These are phyloP conservation scores for Aristolochia fimbriata DNA, from an alignment of 164 flowering plant species.

Conservation along the genomic window DNA sequence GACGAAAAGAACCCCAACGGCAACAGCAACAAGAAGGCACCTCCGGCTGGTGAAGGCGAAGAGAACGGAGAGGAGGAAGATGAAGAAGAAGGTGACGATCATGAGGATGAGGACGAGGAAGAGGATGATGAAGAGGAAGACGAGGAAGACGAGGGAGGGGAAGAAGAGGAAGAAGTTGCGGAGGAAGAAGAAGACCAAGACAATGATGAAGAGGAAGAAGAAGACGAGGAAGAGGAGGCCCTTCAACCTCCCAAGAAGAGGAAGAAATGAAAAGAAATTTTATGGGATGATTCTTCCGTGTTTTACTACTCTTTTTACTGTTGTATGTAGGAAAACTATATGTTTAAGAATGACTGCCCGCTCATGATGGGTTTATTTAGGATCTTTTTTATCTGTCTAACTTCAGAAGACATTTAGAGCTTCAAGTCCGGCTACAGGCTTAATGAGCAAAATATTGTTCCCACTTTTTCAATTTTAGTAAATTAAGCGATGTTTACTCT, in stretches of 20 bases:
- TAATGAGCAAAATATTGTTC: neutral
- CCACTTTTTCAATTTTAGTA: neutral
- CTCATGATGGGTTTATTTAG: conserved; percentile 1
- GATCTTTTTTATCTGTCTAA: neutral
- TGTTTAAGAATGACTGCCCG: neutral
- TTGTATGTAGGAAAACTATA: neutral
- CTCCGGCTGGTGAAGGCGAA: conserved; percentile 19
- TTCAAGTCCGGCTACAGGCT: neutral
- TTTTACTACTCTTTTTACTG: neutral
- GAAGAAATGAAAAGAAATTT: conserved; percentile 28
- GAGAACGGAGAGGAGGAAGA: conserved; percentile 12
- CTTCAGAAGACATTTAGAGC: conserved; percentile 2
- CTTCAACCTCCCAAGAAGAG: conserved; percentile 59
- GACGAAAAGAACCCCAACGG: conserved; percentile 13
- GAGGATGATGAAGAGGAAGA: conserved; percentile 6
- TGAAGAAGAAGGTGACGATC: conserved; percentile 4
- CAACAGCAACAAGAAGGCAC: conserved; percentile 16
- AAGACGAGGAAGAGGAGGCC: conserved; percentile 46
- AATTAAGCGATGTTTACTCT: neutral
- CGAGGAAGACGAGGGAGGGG: conserved; percentile 12
- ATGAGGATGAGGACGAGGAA: conserved; percentile 12
- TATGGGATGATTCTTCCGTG: neutral
- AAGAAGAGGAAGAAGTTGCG: conserved; percentile 24
- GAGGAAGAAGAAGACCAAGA: conserved; percentile 21
- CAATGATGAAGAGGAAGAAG: conserved; percentile 23